Conservation (phyloP, 495 filamentous ascomycete genomes). For the Letharia lupina region DNA sequence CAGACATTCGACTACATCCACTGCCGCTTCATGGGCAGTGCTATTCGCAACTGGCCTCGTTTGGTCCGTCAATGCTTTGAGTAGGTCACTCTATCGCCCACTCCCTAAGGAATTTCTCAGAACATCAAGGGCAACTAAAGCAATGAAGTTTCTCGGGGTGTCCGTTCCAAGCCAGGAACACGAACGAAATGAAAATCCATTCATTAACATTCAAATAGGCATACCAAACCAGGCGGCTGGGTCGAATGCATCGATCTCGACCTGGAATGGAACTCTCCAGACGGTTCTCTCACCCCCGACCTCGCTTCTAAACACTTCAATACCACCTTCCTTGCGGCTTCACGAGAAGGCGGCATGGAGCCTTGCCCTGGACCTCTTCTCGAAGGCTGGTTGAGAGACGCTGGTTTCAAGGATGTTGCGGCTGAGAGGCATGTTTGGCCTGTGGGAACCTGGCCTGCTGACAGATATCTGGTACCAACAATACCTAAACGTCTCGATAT, state of each 20-base stretch:
- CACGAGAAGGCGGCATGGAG: conserved; percentile 7
- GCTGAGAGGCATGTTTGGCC: conserved; percentile 22
- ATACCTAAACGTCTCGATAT: too few relatives aligned
- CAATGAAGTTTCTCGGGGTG: background rate
- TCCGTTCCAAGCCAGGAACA: background rate
- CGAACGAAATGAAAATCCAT: background rate
- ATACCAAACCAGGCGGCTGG: conserved; percentile 28
- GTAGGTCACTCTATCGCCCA: conserved; percentile 2
- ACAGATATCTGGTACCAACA: conserved; percentile 24
- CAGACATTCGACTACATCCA: conserved; percentile 55
- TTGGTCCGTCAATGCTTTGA: conserved; percentile 30
- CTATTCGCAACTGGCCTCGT: conserved; percentile 48
- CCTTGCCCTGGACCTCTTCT: conserved; percentile 21
- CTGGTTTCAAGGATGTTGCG: conserved; percentile 26
- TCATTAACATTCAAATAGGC: background rate
- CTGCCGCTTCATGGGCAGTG: conserved; percentile 47
- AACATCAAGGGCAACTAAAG: background rate
- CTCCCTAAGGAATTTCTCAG: background rate
- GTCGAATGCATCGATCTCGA: conserved; percentile 30
- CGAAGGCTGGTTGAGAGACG: conserved; percentile 23
- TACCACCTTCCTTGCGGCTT: background rate
- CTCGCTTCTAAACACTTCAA: conserved; percentile 12
- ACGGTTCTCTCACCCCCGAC: conserved; percentile 22
- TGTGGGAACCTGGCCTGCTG: conserved; percentile 29
- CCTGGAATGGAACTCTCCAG: conserved; percentile 21